Evolutionary conservation across 768 basidiomycete species (phyloP), one percentile per base, ranked within the genome.

Genomic region (Auricularia sp.): DNA sequence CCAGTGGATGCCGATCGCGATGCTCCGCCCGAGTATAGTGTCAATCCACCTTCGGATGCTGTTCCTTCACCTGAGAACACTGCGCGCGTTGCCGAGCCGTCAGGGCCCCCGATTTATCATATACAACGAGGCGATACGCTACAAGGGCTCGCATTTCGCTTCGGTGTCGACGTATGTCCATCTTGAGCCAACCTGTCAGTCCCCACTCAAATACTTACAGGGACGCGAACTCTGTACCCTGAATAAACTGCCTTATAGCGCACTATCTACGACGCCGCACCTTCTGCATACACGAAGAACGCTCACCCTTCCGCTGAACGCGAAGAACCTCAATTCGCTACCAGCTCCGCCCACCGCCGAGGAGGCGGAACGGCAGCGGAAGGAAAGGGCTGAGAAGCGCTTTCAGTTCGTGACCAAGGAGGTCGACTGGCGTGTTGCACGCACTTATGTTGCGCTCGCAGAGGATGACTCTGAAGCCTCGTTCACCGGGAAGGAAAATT

Each of bases 381-480:
- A 68, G 42, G 84, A 85, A 69, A 78, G 81, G 18, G 86, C 87
- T 6, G 81, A 81, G 73, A 86, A 80, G 69, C 80, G 79, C 59
- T 74, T 90, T 65, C 87, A 88, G 74, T 78, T 76, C 37, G 74
- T 87, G 67, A 87, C 84, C 59, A 89, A 89, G 74, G 88, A 89
- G 75, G 77, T 78, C 66, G 88, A 91, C 72, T 82, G 81, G 80
- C 77, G 79, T 61, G 78, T 90, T 36, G 87, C 86, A 10, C 82
- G 82, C 70, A 83, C 85, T 33, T 90, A 92, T 73, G 82, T 90
- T 65, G 83, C 84, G 6, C 76, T 90, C 13, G 87, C 87, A 2
- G 84, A 85, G 64, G 70, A 70, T 16, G 67, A 71, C 10, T 73
- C 71, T 14, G 44, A 63, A 39, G 11, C 21, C 54, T 45, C 2